These are phyloP conservation scores for Cymbidium sinense DNA, from an alignment of 106 monocot species.

Conservation along the genomic window DNA sequence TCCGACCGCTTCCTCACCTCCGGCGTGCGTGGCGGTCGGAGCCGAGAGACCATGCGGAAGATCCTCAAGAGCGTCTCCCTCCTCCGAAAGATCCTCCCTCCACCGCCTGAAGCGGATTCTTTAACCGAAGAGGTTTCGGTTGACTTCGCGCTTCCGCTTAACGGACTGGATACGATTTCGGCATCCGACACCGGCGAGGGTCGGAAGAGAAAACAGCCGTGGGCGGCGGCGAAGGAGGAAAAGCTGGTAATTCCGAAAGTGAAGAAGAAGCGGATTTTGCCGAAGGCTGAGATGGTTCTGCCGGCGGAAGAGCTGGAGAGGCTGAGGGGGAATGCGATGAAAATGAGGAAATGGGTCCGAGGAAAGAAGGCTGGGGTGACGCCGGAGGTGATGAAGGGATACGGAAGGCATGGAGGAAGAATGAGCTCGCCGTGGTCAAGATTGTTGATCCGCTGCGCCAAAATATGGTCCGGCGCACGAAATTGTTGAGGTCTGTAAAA, in stretches of 20 bases:
- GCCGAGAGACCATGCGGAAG: slow-evolving; percentile 43
- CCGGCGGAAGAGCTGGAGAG: slow-evolving; percentile 25
- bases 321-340: slow-evolving; percentile 45
- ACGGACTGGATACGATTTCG: background rate
- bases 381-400: slow-evolving; percentile 66
- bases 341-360: slow-evolving; percentile 55
- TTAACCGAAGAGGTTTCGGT: background rate
- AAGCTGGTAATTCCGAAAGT: slow-evolving; percentile 41
- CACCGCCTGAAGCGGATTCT: background rate
- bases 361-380: slow-evolving; percentile 88
- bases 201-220: slow-evolving; percentile 26
- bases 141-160: background rate
- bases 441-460: slow-evolving; percentile 62
- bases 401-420: slow-evolving; percentile 35
- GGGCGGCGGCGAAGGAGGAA: slow-evolving; percentile 34
- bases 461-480: slow-evolving; percentile 82
- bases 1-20: slow-evolving; percentile 28
- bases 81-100: slow-evolving; percentile 21
- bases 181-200: slow-evolving; percentile 3
- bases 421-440: slow-evolving; percentile 62
- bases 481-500: slow-evolving; percentile 64
- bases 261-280: slow-evolving; percentile 49
- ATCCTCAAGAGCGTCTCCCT: slow-evolving; percentile 43
- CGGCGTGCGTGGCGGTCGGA: slow-evolving; percentile 49
- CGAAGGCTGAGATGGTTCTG: slow-evolving; percentile 62